Evolutionary conservation across 352 stramenopile species (phyloP).

Genomic region (Pythium sukuiense): DNA sequence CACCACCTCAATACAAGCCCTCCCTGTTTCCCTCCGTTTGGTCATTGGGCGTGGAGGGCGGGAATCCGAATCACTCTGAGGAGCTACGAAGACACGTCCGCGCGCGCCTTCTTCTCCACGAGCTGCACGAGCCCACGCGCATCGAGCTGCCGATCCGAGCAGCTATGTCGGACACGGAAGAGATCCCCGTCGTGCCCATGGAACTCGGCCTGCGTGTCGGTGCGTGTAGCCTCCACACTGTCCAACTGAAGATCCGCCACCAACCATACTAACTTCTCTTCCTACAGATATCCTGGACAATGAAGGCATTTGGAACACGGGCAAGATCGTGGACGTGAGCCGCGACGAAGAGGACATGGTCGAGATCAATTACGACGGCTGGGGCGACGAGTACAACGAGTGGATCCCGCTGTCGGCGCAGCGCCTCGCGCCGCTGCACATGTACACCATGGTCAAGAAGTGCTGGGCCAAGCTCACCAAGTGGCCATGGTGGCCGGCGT

Average conservation of each 20-base stretch:
- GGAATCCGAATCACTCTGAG: neutral
- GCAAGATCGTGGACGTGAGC: conserved; percentile 62
- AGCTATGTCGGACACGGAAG: conserved; percentile 25
- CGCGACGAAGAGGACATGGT: conserved; percentile 60
- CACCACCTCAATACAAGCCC: neutral
- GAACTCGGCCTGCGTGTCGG: conserved; percentile 69
- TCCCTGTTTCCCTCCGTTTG: neutral
- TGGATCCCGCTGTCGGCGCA: conserved; percentile 55
- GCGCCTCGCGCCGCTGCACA: conserved; percentile 72
- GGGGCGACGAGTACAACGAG: conserved; percentile 82
- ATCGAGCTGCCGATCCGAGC: neutral
- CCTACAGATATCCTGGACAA: conserved; percentile 72
- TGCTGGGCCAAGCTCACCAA: conserved; percentile 86
- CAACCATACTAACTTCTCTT: neutral
- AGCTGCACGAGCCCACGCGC: neutral
- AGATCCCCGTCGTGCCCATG: conserved; percentile 47
- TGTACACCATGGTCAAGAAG: conserved; percentile 84
- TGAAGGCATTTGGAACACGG: conserved; percentile 85
- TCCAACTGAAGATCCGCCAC: neutral
- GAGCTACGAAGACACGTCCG: neutral
- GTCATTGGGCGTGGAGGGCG: neutral
- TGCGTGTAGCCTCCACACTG: conserved; percentile 28
- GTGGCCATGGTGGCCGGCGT: conserved; percentile 82
- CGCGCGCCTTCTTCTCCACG: neutral
- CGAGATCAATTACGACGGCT: conserved; percentile 85